Conservation (phyloP, 2,329 filamentous ascomycete species). For the Colletotrichum liaoningense region DNA sequence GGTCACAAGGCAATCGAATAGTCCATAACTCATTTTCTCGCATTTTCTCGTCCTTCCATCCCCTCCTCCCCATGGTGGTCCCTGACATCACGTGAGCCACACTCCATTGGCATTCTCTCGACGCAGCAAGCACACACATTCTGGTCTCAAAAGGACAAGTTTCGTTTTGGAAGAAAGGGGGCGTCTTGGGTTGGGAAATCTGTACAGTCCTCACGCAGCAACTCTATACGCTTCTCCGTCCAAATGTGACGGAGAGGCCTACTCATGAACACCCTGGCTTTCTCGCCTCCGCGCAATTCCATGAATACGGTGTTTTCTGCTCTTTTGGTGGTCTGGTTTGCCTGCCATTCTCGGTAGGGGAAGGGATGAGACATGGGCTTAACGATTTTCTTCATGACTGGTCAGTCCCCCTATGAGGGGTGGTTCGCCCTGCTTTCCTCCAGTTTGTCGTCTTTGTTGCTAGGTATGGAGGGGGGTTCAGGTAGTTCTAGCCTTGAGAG, state of each 20-base stretch:
- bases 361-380: constrained; percentile 16
- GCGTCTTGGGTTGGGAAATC: constrained; percentile 46
- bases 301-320: constrained; percentile 33
- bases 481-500: constrained; percentile 25
- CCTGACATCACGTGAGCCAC: constrained; percentile 36
- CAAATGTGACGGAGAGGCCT: constrained; percentile 31
- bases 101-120: constrained; percentile 34
- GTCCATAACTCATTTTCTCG: constrained; percentile 55
- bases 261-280: constrained; percentile 33
- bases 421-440: constrained; percentile 6
- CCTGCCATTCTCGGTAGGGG: constrained; percentile 11
- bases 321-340: constrained; percentile 16
- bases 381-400: constrained; percentile 25
- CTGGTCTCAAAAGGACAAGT: constrained; percentile 42
- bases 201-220: constrained; percentile 44
- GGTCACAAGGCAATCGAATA: constrained; percentile 66
- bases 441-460: constrained; percentile 23
- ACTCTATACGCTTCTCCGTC: constrained; percentile 33
- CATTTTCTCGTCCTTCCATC: constrained; percentile 36
- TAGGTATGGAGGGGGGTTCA: constrained; percentile 23
- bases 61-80: constrained; percentile 34
- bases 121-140: constrained; percentile 36
- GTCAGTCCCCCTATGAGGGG: constrained; percentile 22
- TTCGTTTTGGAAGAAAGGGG: constrained; percentile 47
- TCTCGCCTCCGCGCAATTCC: constrained; percentile 23